Percentiles rank a stretch among this genome's conserved stretches.
Evolutionary conservation across 2,329 filamentous ascomycete genomes (phyloP).

Genomic region (Xylariaceae sp.): DNA sequence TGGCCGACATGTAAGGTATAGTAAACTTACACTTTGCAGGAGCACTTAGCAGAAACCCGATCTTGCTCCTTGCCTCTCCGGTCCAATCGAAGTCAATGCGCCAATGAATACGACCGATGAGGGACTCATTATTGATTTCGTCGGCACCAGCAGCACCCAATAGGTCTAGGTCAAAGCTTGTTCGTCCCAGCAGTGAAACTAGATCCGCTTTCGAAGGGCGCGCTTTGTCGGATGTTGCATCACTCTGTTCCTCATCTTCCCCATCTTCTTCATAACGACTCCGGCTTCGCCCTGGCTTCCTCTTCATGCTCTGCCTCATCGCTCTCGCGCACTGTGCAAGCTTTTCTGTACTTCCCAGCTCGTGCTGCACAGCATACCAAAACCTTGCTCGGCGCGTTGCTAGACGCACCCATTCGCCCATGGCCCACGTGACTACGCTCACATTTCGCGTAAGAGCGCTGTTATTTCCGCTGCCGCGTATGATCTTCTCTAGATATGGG

Average conservation of each 20-base stretch:
- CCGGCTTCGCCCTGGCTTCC: constrained; percentile 19
- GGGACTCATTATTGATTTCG: constrained; percentile 43
- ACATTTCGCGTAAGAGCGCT: constrained; percentile 63
- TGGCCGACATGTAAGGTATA: not conserved
- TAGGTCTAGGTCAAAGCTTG: constrained; percentile 54
- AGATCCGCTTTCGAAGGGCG: constrained; percentile 52
- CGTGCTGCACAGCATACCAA: constrained; percentile 62
- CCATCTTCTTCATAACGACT: constrained; percentile 26
- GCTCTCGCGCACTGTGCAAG: constrained; percentile 41
- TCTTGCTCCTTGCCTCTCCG: constrained; percentile 68
- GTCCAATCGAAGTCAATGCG: constrained; percentile 74
- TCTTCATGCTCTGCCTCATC: constrained; percentile 36
- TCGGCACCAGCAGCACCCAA: constrained; percentile 43
- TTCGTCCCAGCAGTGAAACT: constrained; percentile 60
- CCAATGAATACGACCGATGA: constrained; percentile 65
- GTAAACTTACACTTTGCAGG: constrained; percentile 68
- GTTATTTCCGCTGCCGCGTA: constrained; percentile 45
- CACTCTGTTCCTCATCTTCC: constrained; percentile 15
- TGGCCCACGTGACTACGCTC: constrained; percentile 68
- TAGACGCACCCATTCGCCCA: constrained; percentile 71
- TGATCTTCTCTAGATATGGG: constrained; percentile 55
- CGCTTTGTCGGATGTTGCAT: constrained; percentile 11
- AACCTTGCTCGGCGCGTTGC: constrained; percentile 66
- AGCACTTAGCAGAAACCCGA: constrained; percentile 61
- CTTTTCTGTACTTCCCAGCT: constrained; percentile 50